Conservation (phyloP, 208 protist species). For the Wallacemonas collosoma region DNA sequence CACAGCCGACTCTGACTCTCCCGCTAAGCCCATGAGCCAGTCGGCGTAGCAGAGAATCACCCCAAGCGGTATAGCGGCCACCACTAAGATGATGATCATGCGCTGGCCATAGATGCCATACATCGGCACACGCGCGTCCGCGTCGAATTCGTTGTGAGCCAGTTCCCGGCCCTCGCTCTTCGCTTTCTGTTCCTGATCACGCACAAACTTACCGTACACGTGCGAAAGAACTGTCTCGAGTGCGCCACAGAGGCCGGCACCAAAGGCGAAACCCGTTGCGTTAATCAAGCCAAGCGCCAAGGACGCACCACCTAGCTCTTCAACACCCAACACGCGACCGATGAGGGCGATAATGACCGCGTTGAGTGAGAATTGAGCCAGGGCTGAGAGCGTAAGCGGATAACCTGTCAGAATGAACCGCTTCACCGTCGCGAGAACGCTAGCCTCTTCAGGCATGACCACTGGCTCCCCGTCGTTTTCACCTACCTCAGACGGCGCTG, state of each 20-base stretch:
- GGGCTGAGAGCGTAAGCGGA: slow-evolving; percentile 68
- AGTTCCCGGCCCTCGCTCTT: slow-evolving; percentile 26
- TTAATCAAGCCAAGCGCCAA: slow-evolving; percentile 81
- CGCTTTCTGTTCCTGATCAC: slow-evolving; percentile 23
- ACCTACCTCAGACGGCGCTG: slow-evolving; percentile 1
- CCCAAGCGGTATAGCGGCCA: slow-evolving; percentile 66
- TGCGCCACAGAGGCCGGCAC: slow-evolving; percentile 79
- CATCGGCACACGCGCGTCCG: slow-evolving; percentile 45
- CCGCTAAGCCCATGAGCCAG: slow-evolving; percentile 40
- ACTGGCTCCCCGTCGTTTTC: slow-evolving; percentile 5
- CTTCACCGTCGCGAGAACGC: slow-evolving; percentile 40
- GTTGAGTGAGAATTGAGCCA: slow-evolving; percentile 82
- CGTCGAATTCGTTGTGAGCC: slow-evolving; percentile 9
- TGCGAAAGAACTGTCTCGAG: slow-evolving; percentile 87
- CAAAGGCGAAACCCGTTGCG: slow-evolving; percentile 86
- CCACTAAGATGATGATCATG: slow-evolving; percentile 77
- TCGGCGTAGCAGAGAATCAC: slow-evolving; percentile 70
- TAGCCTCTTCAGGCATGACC: slow-evolving; percentile 30
- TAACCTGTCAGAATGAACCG: slow-evolving; percentile 69
- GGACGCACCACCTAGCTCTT: slow-evolving; percentile 70
- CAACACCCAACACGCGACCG: slow-evolving; percentile 54
- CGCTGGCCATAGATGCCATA: slow-evolving; percentile 85
- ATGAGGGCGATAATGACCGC: slow-evolving; percentile 66
- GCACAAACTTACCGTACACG: slow-evolving; percentile 60
- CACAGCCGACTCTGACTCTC: slow-evolving; percentile 47